These are phyloP conservation scores for Elsinoe arachidis DNA, from an alignment of 2,329 filamentous ascomycete species.

Conservation along the genomic window DNA sequence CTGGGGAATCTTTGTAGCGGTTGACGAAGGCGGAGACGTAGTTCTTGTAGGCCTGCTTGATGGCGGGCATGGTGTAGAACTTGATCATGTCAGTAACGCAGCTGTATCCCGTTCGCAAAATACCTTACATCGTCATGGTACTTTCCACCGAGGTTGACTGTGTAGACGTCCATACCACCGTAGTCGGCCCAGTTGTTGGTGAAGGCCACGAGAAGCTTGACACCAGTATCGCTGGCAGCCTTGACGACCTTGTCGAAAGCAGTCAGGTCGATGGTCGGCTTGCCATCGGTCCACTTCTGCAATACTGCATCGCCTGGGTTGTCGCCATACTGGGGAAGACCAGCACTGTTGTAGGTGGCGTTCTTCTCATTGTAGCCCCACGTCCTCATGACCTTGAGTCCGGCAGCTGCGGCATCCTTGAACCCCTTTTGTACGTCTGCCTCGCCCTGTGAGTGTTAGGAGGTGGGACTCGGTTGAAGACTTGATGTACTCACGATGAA, in stretches of 20 bases:
- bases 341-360: conserved; percentile 35
- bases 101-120: too few relatives aligned
- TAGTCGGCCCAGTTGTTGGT: conserved; percentile 55
- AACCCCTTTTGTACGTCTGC: conserved; percentile 41
- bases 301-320: conserved; percentile 41
- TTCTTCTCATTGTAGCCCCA: conserved; percentile 54
- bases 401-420: conserved; percentile 39
- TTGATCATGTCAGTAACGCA: conserved; percentile 11
- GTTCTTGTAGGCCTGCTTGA: conserved; percentile 42
- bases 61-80: conserved; percentile 17
- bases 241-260: conserved; percentile 46
- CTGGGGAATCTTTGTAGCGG: conserved; percentile 49
- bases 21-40: conserved; percentile 53
- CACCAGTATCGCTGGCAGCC: conserved; percentile 40
- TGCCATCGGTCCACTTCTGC: conserved; percentile 42
- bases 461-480: not conserved
- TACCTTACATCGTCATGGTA: conserved; percentile 42
- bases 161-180: conserved; percentile 53
- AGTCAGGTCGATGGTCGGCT: conserved; percentile 35
- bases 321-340: conserved; percentile 45
- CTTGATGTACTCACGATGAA: conserved; percentile 30
- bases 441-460: conserved; percentile 32
- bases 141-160: conserved; percentile 44
- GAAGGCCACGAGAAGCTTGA: conserved; percentile 47
- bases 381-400: conserved; percentile 46